Percentiles rank a stretch among this genome's conserved stretches.
Evolutionary conservation across 2,329 filamentous ascomycete genomes (phyloP).

Genomic region (Samsoniella hepiali): DNA sequence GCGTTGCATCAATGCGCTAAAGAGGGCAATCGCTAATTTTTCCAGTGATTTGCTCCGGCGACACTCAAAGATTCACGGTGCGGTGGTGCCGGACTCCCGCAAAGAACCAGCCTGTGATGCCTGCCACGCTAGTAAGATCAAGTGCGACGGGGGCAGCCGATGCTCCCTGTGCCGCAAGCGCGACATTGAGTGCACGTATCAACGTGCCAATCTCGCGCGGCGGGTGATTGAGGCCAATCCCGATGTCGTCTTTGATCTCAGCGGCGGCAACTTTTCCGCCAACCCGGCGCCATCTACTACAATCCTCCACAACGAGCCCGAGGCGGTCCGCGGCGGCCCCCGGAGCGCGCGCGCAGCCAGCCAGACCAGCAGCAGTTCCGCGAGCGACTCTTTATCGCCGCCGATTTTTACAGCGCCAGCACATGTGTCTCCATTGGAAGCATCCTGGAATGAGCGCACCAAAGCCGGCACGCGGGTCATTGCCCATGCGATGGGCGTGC

Average conservation of each 20-base stretch:
- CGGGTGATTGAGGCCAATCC: slow-evolving; percentile 13
- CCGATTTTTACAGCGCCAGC: neutral
- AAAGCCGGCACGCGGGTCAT: slow-evolving; percentile 12
- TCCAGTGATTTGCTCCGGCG: slow-evolving; percentile 37
- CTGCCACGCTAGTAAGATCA: slow-evolving; percentile 45
- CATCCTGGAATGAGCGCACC: slow-evolving; percentile 14
- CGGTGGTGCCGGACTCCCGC: slow-evolving; percentile 30
- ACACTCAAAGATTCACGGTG: slow-evolving; percentile 35
- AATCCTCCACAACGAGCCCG: neutral
- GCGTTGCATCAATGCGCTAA: neutral
- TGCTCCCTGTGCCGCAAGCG: slow-evolving; percentile 41
- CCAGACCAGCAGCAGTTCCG: slow-evolving; percentile 2
- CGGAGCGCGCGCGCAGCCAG: neutral
- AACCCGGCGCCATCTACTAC: neutral
- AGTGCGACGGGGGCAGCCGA: slow-evolving; percentile 39
- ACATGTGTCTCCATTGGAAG: neutral
- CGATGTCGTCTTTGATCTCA: slow-evolving; percentile 11
- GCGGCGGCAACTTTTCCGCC: slow-evolving; percentile 14
- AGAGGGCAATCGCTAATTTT: neutral
- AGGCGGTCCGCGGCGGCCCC: neutral
- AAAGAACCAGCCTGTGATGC: slow-evolving; percentile 41
- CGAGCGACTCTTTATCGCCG: neutral
- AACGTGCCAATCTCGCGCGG: slow-evolving; percentile 22
- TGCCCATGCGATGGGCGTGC: slow-evolving; percentile 11
- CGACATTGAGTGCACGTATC: slow-evolving; percentile 37